A percentile compares a stretch with the other conserved stretches of the same genome.
phyloP scores from a whole-genome alignment of 2,329 filamentous ascomycete species.

The Tolypocladium nubicola region DNA sequence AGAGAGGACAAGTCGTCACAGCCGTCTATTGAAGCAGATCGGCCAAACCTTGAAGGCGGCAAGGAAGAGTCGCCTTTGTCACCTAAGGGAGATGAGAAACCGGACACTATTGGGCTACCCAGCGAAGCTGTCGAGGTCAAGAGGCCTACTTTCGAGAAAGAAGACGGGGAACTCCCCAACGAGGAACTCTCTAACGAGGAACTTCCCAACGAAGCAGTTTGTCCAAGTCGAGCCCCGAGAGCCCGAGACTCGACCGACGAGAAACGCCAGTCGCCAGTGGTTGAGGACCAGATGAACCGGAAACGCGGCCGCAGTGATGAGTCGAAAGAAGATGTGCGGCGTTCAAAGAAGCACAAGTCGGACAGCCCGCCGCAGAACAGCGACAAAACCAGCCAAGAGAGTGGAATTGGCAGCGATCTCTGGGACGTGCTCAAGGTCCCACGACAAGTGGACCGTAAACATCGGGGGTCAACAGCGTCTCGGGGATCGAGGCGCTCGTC shows the following conservation, averaged over 20 bases:
- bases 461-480: constrained; percentile 11
- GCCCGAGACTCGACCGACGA: neutral
- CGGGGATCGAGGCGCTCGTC: constrained; percentile 18
- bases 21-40: neutral
- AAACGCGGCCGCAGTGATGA: constrained; percentile 5
- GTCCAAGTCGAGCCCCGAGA: neutral
- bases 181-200: constrained; percentile 1
- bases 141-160: neutral
- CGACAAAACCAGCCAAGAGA: neutral
- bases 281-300: constrained; percentile 1
- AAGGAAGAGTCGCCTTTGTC: neutral
- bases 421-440: constrained; percentile 4
- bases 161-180: constrained; percentile 2
- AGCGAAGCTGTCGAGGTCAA: neutral
- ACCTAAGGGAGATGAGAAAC: no score
- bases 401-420: neutral
- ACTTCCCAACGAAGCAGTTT: neutral
- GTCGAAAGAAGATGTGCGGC: constrained; percentile 2
- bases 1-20: neutral
- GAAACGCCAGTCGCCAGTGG: neutral
- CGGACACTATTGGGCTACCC: neutral
- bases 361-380: neutral
- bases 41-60: neutral
- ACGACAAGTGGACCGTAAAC: constrained; percentile 3
- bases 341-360: constrained; percentile 2